These are phyloP conservation scores for Apophysomyces elegans DNA, from an alignment of 371 early-diverging fungal species.

Conservation along the genomic window DNA sequence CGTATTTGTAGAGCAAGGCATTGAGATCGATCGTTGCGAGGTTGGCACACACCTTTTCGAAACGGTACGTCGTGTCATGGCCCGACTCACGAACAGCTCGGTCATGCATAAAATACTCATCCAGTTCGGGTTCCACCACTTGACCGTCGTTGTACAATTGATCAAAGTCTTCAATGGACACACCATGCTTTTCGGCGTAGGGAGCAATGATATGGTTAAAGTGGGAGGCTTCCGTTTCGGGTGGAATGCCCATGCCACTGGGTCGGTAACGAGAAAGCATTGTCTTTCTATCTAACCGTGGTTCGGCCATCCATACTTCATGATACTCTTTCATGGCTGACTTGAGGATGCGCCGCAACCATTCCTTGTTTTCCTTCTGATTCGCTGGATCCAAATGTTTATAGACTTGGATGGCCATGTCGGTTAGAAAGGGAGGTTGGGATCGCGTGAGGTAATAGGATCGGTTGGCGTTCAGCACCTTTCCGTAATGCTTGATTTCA, in stretches of 20 bases:
- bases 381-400: conserved; percentile 56
- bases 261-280: conserved; percentile 88
- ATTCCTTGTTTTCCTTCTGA: conserved; percentile 65
- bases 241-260: conserved; percentile 93
- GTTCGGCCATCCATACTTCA: conserved; percentile 87
- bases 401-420: conserved; percentile 89
- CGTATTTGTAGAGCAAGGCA: conserved; percentile 92
- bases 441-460: conserved; percentile 95
- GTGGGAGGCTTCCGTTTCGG: conserved; percentile 95
- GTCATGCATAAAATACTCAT: conserved; percentile 96
- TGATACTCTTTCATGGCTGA: conserved; percentile 93
- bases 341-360: conserved; percentile 75
- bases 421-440: conserved; percentile 97
- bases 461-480: conserved; percentile 97
- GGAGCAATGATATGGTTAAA: conserved; percentile 91
- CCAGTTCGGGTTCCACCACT: conserved; percentile 82
- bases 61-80: conserved; percentile 96
- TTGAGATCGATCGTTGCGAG: conserved; percentile 94
- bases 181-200: conserved; percentile 72
- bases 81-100: conserved; percentile 97
- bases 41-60: conserved; percentile 90
- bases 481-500: conserved; percentile 96
- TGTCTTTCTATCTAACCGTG: conserved; percentile 76
- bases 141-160: conserved; percentile 66
- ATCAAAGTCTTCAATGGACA: conserved; percentile 75